phyloP scores from a whole-genome alignment of 2,329 filamentous ascomycete species.

The Penicillium corylophilum region DNA sequence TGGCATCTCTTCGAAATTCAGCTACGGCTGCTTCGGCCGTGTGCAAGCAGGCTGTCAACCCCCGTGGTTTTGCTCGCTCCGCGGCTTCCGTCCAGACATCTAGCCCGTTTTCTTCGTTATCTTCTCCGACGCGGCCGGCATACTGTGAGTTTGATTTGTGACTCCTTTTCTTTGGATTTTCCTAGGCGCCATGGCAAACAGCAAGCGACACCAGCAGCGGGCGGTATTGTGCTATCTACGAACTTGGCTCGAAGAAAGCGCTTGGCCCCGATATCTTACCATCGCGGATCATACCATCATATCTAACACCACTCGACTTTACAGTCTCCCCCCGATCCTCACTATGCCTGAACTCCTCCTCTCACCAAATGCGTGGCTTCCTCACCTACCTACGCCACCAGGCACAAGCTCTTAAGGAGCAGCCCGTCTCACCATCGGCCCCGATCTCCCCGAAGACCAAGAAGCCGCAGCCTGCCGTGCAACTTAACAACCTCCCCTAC shows the following conservation, averaged over 20 bases:
- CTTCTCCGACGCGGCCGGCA: constrained; percentile 25
- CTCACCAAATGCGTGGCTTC: constrained; percentile 37
- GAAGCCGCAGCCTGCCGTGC: constrained; percentile 21
- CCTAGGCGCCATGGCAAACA: background rate
- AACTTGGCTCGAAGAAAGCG: background rate
- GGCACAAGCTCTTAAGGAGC: constrained; percentile 35
- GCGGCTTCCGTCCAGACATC: constrained; percentile 30
- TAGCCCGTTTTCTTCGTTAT: constrained; percentile 33
- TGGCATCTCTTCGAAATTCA: constrained; percentile 34
- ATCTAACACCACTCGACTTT: constrained; percentile 3
- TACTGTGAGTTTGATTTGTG: constrained; percentile 30
- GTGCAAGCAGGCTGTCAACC: constrained; percentile 35
- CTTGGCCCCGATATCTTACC: background rate
- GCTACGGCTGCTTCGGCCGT: constrained; percentile 33
- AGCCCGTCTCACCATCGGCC: constrained; percentile 33
- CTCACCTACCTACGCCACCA: constrained; percentile 38
- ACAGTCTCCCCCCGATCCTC: constrained; percentile 25
- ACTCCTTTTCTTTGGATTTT: background rate
- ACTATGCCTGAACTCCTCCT: constrained; percentile 17
- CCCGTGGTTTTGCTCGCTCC: constrained; percentile 30
- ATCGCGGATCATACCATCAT: background rate
- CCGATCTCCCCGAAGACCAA: constrained; percentile 19
- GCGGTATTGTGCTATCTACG: background rate
- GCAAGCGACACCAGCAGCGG: background rate
- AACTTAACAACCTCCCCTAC: constrained; percentile 59